phyloP scores from a whole-genome alignment of 2,329 filamentous ascomycete species.

The Cladosporium sp. region DNA sequence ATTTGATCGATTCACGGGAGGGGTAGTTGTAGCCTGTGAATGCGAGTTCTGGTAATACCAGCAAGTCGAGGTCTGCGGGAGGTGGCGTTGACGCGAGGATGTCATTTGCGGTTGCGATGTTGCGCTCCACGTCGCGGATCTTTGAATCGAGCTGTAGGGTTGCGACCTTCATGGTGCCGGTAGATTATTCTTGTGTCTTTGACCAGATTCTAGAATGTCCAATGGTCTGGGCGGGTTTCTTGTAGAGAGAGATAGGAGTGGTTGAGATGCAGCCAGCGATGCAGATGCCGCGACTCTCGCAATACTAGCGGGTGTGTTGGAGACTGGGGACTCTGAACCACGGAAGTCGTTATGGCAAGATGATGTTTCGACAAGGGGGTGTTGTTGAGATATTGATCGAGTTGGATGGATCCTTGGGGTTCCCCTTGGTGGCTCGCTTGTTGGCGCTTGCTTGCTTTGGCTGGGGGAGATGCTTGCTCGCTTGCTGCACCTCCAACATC shows the following conservation, averaged over 20 bases:
- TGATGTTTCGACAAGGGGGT: neutral
- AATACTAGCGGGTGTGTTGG: neutral
- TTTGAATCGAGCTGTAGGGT: conserved; percentile 72
- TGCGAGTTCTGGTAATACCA: conserved; percentile 74
- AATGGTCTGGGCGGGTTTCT: neutral
- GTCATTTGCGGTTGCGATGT: conserved; percentile 66
- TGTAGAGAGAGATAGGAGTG: neutral
- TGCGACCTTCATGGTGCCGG: conserved; percentile 60
- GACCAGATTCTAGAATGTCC: neutral
- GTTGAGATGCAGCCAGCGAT: neutral
- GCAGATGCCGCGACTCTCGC: neutral
- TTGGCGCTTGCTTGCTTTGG: conserved; percentile 4
- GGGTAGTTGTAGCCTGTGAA: conserved; percentile 81
- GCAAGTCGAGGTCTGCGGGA: conserved; percentile 58
- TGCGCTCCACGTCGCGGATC: conserved; percentile 69
- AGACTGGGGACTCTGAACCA: neutral
- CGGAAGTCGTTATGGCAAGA: neutral
- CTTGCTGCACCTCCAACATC: neutral
- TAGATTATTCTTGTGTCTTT: neutral
- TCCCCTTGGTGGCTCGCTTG: neutral
- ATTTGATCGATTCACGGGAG: conserved; percentile 65
- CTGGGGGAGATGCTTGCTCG: neutral
- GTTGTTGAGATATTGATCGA: neutral
- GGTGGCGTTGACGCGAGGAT: conserved; percentile 53
- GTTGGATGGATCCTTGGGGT: neutral